Evolutionary conservation across 2,329 filamentous ascomycete genomes (phyloP).

Genomic region (Beauveria sp.): DNA sequence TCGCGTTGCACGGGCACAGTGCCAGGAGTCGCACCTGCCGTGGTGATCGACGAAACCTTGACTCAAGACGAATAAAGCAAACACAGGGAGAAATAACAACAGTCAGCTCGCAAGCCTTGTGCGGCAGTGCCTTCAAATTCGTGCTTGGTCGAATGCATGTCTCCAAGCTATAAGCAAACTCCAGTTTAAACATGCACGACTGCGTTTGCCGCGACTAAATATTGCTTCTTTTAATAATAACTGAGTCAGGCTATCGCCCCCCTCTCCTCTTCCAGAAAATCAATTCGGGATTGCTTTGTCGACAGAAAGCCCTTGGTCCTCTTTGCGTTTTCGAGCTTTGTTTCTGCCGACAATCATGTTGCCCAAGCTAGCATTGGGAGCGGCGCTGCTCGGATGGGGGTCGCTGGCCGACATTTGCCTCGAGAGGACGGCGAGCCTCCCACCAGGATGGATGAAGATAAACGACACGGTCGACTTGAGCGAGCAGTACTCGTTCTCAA

Average conservation of each 20-base stretch:
- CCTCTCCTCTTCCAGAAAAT: not conserved
- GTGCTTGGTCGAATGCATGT: not conserved
- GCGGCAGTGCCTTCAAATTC: no score
- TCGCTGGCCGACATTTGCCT: conserved; percentile 5
- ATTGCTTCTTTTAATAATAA: not conserved
- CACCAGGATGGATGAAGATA: conserved; percentile 13
- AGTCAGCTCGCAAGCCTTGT: not conserved
- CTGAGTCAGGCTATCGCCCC: not conserved
- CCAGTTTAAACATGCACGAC: not conserved
- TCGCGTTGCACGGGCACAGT: not conserved
- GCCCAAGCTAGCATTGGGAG: not conserved
- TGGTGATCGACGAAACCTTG: not conserved
- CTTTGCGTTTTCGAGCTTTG: not conserved
- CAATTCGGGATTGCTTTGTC: not conserved
- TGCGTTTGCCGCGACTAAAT: not conserved
- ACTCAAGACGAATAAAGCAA: not conserved
- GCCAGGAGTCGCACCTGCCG: not conserved
- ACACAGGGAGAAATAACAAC: not conserved
- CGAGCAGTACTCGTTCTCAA: conserved; percentile 15
- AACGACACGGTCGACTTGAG: conserved; percentile 17
- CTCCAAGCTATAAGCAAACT: not conserved
- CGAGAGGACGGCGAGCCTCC: conserved; percentile 8
- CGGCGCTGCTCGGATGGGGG: conserved; percentile 4
- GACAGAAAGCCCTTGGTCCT: no score
- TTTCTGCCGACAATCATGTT: not conserved